Conservation (phyloP, 768 basidiomycete species). For the Nidularia pulvinata region DNA sequence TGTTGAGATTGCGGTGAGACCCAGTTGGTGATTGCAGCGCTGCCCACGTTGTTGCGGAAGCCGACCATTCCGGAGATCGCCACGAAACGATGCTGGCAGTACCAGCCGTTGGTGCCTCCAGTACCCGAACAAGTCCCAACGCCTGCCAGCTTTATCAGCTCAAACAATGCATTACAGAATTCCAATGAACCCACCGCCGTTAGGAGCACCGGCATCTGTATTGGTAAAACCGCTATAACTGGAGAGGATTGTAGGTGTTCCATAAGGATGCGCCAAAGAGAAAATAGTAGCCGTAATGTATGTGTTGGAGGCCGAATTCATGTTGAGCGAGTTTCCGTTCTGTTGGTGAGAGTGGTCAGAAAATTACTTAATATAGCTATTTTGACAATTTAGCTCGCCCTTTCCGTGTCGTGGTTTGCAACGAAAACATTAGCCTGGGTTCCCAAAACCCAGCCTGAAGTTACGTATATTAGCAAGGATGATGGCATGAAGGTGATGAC, state of each 20-base stretch:
- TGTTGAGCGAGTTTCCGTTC: slow-evolving; percentile 55
- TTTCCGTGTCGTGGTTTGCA: slow-evolving; percentile 70
- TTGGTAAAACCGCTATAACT: slow-evolving; percentile 48
- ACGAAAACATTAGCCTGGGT: slow-evolving; percentile 63
- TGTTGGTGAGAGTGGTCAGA: slow-evolving; percentile 9
- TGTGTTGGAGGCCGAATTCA: slow-evolving; percentile 63
- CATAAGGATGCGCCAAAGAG: slow-evolving; percentile 68
- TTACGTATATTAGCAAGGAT: background rate
- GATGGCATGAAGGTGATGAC: background rate
- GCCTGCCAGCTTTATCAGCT: slow-evolving; percentile 17
- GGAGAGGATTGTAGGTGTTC: slow-evolving; percentile 63
- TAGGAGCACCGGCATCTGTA: slow-evolving; percentile 59
- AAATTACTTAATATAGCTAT: too few species aligned
- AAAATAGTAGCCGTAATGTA: slow-evolving; percentile 62
- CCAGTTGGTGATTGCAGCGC: slow-evolving; percentile 53
- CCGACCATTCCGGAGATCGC: slow-evolving; percentile 64
- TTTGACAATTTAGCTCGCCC: slow-evolving; percentile 24
- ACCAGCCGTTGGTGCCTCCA: slow-evolving; percentile 58
- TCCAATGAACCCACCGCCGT: slow-evolving; percentile 33
- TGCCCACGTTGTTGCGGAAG: slow-evolving; percentile 59
- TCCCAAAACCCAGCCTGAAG: slow-evolving; percentile 56
- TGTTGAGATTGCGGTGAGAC: slow-evolving; percentile 54
- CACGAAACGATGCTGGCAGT: slow-evolving; percentile 64
- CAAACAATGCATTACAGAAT: background rate
- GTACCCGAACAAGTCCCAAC: slow-evolving; percentile 48